Conservation (phyloP, 2,329 filamentous ascomycete genomes). For the Verticillium longisporum region DNA sequence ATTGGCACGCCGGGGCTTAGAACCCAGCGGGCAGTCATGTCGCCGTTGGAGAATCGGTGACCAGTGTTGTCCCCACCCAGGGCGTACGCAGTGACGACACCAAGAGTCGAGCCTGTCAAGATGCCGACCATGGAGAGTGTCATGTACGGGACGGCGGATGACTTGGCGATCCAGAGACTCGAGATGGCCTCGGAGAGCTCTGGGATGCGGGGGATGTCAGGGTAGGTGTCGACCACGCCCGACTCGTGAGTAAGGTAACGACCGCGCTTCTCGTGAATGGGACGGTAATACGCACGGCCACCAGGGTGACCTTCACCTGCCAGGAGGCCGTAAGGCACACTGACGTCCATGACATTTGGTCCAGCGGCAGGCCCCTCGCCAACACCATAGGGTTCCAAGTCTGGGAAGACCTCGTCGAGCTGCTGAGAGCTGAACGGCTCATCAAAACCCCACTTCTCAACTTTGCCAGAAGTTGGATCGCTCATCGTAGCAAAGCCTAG, state of each 20-base stretch:
- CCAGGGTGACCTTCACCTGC: slow-evolving; percentile 83
- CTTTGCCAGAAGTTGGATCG: slow-evolving; percentile 68
- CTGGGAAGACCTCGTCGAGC: slow-evolving; percentile 69
- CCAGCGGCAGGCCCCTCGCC: slow-evolving; percentile 71
- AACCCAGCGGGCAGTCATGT: slow-evolving; percentile 83
- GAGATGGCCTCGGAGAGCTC: slow-evolving; percentile 65
- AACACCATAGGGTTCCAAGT: slow-evolving; percentile 68
- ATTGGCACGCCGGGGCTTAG: slow-evolving; percentile 91
- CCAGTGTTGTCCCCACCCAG: slow-evolving; percentile 55
- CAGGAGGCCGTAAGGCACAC: slow-evolving; percentile 74
- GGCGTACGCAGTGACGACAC: slow-evolving; percentile 76
- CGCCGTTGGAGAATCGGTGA: slow-evolving; percentile 60
- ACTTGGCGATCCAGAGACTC: slow-evolving; percentile 87
- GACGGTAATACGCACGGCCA: slow-evolving; percentile 72
- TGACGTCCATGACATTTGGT: slow-evolving; percentile 87
- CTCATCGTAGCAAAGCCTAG: slow-evolving; percentile 72
- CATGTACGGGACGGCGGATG: slow-evolving; percentile 59
- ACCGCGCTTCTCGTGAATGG: slow-evolving; percentile 66
- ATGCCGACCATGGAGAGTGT: slow-evolving; percentile 78
- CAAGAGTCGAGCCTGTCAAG: slow-evolving; percentile 74
- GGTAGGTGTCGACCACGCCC: slow-evolving; percentile 52
- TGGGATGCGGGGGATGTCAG: slow-evolving; percentile 72
- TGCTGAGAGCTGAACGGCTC: slow-evolving; percentile 71
- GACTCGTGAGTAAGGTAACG: slow-evolving; percentile 62
- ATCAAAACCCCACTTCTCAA: slow-evolving; percentile 75